A percentile compares a stretch with the other conserved stretches of the same genome.
Conservation (phyloP, 2,329 filamentous ascomycete genomes). For the Fulvia fulva region DNA sequence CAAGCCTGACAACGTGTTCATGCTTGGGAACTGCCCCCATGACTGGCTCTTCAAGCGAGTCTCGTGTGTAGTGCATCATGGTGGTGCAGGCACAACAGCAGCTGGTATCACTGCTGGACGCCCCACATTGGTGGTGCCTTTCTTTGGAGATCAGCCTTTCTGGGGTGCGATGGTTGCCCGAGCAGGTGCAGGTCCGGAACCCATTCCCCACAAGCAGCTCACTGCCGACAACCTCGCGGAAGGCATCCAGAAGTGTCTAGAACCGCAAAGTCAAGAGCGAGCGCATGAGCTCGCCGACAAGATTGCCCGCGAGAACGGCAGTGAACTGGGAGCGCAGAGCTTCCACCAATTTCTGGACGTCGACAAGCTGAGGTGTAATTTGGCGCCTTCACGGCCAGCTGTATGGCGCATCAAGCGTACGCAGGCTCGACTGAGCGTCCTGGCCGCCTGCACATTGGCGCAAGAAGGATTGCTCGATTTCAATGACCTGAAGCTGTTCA, state of each 20-base stretch:
- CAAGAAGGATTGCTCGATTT: slow-evolving; percentile 63
- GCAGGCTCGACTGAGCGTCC: slow-evolving; percentile 62
- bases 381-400: slow-evolving; percentile 65
- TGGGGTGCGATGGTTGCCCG: slow-evolving; percentile 52
- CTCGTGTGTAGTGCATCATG: slow-evolving; percentile 55
- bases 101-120: slow-evolving; percentile 49
- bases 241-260: slow-evolving; percentile 45
- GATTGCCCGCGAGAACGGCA: slow-evolving; percentile 44
- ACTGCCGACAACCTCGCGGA: slow-evolving; percentile 42
- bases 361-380: slow-evolving; percentile 63
- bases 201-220: slow-evolving; percentile 47
- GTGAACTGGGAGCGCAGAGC: slow-evolving; percentile 39
- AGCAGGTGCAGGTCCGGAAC: slow-evolving; percentile 48
- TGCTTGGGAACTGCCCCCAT: slow-evolving; percentile 54
- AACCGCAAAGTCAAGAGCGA: slow-evolving; percentile 33
- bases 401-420: slow-evolving; percentile 71
- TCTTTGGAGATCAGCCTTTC: slow-evolving; percentile 56
- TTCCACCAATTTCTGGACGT: slow-evolving; percentile 55
- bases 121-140: slow-evolving; percentile 55
- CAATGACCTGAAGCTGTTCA: slow-evolving; percentile 66
- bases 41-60: slow-evolving; percentile 58
- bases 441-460: slow-evolving; percentile 68
- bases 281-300: slow-evolving; percentile 39
- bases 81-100: slow-evolving; percentile 57
- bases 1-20: slow-evolving; percentile 43